phyloP scores from a whole-genome alignment of 805 yeast species.

The Pichia phayaonensis region DNA sequence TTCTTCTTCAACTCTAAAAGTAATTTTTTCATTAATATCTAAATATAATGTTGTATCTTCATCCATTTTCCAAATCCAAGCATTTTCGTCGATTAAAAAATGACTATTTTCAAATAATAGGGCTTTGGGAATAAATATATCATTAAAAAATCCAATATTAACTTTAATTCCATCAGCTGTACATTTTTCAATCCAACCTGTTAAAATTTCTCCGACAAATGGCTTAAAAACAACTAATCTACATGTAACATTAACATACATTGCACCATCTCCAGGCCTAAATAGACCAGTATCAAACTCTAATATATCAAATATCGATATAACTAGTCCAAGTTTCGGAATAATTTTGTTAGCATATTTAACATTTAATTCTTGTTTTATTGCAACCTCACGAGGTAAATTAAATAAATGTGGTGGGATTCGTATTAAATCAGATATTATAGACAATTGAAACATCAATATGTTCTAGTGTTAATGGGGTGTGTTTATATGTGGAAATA shows the following conservation, averaged over 20 bases:
- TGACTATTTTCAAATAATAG: conserved; percentile 58
- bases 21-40: conserved; percentile 84
- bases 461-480: background rate
- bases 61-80: conserved; percentile 87
- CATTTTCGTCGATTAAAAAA: conserved; percentile 59
- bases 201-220: conserved; percentile 84
- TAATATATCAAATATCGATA: conserved; percentile 77
- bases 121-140: conserved; percentile 79
- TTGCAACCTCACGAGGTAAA: conserved; percentile 61
- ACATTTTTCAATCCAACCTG: conserved; percentile 91
- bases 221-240: conserved; percentile 84
- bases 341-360: conserved; percentile 84
- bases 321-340: conserved; percentile 74
- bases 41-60: conserved; percentile 71
- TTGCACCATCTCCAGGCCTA: conserved; percentile 92
- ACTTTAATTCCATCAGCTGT: conserved; percentile 81
- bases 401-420: conserved; percentile 82
- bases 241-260: conserved; percentile 67
- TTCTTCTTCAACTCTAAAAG: conserved; percentile 88
- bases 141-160: conserved; percentile 83
- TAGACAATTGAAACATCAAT: conserved; percentile 76
- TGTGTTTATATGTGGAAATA: background rate
- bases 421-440: conserved; percentile 75
- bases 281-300: conserved; percentile 82
- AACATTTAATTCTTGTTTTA: conserved; percentile 71